These are phyloP conservation scores for Citeromyces nyonsensis DNA, from an alignment of 805 yeast species.

Conservation along the genomic window DNA sequence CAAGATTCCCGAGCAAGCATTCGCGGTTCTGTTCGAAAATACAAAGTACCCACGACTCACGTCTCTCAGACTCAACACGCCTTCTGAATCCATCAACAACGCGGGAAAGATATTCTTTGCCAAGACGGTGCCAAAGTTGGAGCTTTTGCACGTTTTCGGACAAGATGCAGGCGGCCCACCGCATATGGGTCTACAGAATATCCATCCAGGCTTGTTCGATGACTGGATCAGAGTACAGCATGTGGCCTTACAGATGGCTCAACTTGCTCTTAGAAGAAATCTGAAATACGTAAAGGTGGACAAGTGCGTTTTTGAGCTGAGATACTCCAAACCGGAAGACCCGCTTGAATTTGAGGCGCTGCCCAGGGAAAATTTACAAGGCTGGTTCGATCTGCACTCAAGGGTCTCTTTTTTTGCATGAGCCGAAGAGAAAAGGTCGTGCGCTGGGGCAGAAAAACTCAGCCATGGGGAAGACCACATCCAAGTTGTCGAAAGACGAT, in stretches of 20 bases:
- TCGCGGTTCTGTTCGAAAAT: not conserved
- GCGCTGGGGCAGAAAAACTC: too few species aligned
- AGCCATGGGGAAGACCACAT: conserved; percentile 85
- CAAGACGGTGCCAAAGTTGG: conserved; percentile 7
- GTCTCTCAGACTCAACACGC: conserved; percentile 1
- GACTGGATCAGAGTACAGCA: conserved; percentile 25
- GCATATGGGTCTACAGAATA: conserved; percentile 20
- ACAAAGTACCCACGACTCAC: not conserved
- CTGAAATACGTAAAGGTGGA: conserved; percentile 1
- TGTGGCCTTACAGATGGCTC: conserved; percentile 12
- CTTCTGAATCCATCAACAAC: not conserved
- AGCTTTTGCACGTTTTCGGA: conserved; percentile 17
- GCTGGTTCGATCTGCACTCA: too few species aligned
- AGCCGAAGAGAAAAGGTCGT: too few species aligned
- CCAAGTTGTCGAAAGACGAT: conserved; percentile 85
- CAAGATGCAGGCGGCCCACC: conserved; percentile 21
- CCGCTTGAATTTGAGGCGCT: too few species aligned
- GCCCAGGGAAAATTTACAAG: too few species aligned
- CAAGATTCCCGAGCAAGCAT: not conserved
- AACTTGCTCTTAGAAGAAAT: not conserved
- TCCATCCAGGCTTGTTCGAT: conserved; percentile 20
- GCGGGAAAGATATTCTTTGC: not conserved
- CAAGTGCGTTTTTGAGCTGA: conserved; percentile 2
- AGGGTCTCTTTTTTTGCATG: too few species aligned
- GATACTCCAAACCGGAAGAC: not conserved